Evolutionary conservation across 2,329 filamentous ascomycete genomes (phyloP).

Genomic region (Trichoderma gracile): DNA sequence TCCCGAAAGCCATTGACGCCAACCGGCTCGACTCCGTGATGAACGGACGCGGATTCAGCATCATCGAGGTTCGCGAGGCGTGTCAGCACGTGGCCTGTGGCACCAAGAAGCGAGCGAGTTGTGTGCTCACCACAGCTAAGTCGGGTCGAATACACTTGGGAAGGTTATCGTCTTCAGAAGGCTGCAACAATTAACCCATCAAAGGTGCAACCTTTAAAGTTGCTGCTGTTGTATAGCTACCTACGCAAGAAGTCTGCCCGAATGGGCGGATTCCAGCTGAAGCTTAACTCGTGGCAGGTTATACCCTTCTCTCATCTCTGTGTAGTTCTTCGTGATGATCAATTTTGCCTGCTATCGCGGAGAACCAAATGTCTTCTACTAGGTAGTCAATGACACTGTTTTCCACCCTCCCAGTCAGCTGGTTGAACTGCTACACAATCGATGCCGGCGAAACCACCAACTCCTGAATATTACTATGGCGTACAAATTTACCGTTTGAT

Average conservation of each 20-base stretch:
- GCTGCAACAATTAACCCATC: neutral
- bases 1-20: neutral
- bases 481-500: neutral
- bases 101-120: too few species aligned
- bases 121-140: neutral
- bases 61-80: neutral
- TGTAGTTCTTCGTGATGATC: too few species aligned
- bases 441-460: neutral
- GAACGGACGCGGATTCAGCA: neutral
- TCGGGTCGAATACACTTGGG: neutral
- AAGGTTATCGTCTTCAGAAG: neutral
- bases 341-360: too few species aligned
- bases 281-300: neutral
- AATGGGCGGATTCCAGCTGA: too few species aligned
- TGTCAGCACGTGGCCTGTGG: neutral
- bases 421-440: neutral
- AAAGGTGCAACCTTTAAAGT: neutral
- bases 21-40: neutral
- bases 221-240: too few species aligned
- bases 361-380: too few species aligned
- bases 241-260: too few species aligned
- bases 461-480: neutral
- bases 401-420: neutral
- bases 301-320: too few species aligned
- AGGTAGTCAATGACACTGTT: too few species aligned